These are phyloP conservation scores for Dendrobium officinale DNA, from an alignment of 106 monocot genomes.

Conservation along the genomic window DNA sequence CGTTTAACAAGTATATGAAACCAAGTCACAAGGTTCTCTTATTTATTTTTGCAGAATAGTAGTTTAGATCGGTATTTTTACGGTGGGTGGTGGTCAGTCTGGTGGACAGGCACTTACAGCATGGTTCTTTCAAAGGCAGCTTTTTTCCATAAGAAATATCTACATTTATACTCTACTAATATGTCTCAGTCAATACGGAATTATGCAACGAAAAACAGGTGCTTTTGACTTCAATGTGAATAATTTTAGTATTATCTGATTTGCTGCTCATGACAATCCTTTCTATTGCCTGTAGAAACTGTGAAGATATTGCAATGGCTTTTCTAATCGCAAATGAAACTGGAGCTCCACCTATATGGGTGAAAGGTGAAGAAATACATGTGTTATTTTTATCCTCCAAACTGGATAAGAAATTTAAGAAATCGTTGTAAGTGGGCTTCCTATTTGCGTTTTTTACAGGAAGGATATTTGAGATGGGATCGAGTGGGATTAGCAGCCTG, in stretches of 20 bases:
- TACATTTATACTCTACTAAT: conserved; percentile 51
- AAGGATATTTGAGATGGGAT: conserved; percentile 48
- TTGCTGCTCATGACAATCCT: background rate
- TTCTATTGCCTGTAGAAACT: conserved; percentile 37
- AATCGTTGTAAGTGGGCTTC: background rate
- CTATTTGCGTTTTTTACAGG: conserved; percentile 23
- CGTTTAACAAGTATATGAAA: background rate
- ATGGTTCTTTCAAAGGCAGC: conserved; percentile 87
- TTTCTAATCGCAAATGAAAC: conserved; percentile 60
- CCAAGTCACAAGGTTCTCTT: background rate
- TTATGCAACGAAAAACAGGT: conserved; percentile 57
- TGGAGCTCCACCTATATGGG: conserved; percentile 64
- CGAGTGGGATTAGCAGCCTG: conserved; percentile 55
- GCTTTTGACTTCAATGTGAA: background rate
- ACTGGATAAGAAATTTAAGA: background rate
- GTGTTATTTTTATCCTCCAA: background rate
- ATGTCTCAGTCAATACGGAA: conserved; percentile 64
- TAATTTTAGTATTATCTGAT: background rate
- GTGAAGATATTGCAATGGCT: conserved; percentile 86
- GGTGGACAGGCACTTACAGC: conserved; percentile 78
- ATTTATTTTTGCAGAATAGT: conserved; percentile 22
- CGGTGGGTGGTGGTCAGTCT: conserved; percentile 78
- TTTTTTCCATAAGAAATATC: conserved; percentile 75
- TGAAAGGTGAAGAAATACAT: conserved; percentile 35
- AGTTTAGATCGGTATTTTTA: conserved; percentile 37